These are phyloP conservation scores for Saksenaea oblongispora DNA, from an alignment of 371 early-diverging fungal genomes.

Conservation along the genomic window DNA sequence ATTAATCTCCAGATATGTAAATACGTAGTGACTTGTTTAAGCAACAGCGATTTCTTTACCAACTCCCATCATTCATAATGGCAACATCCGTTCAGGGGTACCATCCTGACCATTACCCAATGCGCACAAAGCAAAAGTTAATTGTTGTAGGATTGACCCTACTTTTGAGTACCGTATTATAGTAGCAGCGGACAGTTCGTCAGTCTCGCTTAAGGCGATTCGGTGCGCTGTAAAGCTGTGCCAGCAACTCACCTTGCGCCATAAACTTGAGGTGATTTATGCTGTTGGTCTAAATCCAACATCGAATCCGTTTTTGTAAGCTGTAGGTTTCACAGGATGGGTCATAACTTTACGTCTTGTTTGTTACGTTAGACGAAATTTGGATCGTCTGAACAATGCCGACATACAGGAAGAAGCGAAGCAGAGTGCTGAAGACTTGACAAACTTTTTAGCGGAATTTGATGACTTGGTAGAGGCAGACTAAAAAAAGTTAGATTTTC, in stretches of 20 bases:
- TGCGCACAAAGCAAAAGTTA: not conserved
- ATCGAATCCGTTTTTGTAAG: constrained; percentile 1
- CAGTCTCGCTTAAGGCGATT: constrained; percentile 23
- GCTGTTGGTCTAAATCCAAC: constrained; percentile 30
- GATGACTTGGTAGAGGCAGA: constrained; percentile 13
- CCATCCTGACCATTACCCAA: not conserved
- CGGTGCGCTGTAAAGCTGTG: constrained; percentile 19
- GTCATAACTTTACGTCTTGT: not conserved
- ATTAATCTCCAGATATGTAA: too few species aligned
- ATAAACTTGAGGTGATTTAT: constrained; percentile 23
- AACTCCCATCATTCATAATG: not conserved
- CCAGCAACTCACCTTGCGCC: not conserved
- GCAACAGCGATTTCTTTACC: too few species aligned
- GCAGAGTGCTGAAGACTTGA: constrained; percentile 1
- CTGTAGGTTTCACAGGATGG: not conserved
- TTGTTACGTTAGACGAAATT: constrained; percentile 13
- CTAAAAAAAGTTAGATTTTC: not conserved
- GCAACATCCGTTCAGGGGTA: constrained; percentile 1
- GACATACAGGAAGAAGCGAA: constrained; percentile 30
- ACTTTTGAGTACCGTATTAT: constrained; percentile 20
- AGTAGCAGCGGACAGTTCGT: constrained; percentile 30
- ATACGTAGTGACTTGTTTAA: too few species aligned
- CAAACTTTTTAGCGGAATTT: constrained; percentile 1
- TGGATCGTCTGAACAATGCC: constrained; percentile 34
- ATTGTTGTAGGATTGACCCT: not conserved